Evolutionary conservation across 805 yeast genomes (phyloP), one percentile per base, ranked within the genome.

Genomic region (Candida chilensis): DNA sequence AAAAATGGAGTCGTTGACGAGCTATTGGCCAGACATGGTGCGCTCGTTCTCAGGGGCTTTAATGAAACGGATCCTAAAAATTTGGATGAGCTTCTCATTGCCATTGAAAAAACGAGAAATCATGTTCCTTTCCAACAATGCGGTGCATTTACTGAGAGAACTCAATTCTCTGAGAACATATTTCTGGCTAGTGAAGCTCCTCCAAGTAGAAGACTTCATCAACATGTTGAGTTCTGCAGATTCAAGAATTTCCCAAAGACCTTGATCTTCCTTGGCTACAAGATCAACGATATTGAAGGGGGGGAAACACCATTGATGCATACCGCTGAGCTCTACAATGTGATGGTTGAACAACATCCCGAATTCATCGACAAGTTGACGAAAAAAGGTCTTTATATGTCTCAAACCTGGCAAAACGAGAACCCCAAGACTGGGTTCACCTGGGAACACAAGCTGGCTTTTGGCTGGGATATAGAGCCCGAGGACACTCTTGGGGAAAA

Each of bases 281-380:
- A 34, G 11, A 50, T 45, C 3, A n/a, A n/a, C n/a, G n/a, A n/a
- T n/a, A n/a, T n/a, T n/a, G 34, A 33, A 24, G 58, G 57, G 10
- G 61, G 61, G 14, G 54, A 44, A 22, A 54, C 60, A 13, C 60
- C 61, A 13, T 35, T 55, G 7, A 53, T 39, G 7, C 58, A 54
- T 34, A 57, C 55, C 5, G 52, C 48, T 5, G 60, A 54, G 27
- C 31, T 50, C 4, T 54, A 47, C 33, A 37, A 48, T 3, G 27
- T 19, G 4, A 22, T 52, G 11, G 20, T 35, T 5, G 27, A 37
- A 14, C 30, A 35, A 16, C 32, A 30, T 5, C 59, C 59, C 0
- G 44, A 43, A 10, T 35, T 44, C 14, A 24, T 47, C 10, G 25
- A 39, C 12, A 40, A 44, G 10, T 30, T 56, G 11, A 37, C 42